Percentiles rank a stretch among this genome's conserved stretches.
phyloP scores from a whole-genome alignment of 768 basidiomycete species.

The Lactarius trivialis region DNA sequence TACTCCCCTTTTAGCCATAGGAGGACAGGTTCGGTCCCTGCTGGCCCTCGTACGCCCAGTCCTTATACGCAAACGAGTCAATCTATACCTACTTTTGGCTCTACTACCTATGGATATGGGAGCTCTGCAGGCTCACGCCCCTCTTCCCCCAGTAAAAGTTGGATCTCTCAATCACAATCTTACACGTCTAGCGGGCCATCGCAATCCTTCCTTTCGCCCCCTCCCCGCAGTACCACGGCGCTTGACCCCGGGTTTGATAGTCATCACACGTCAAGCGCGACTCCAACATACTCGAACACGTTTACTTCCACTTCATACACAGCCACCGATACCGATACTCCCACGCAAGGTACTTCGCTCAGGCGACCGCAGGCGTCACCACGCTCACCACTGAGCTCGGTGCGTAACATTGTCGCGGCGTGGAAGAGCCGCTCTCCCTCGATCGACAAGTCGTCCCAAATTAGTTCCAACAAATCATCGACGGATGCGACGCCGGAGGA shows the following conservation, averaged over 20 bases:
- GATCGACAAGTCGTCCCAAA: constrained; percentile 21
- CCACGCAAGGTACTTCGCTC: constrained; percentile 43
- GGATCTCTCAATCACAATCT: constrained; percentile 30
- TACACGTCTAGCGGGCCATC: constrained; percentile 10
- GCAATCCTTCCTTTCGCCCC: constrained; percentile 44
- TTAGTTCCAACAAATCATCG: constrained; percentile 14
- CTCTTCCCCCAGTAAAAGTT: constrained; percentile 43
- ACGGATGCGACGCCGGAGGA: constrained; percentile 27
- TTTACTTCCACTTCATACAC: constrained; percentile 35
- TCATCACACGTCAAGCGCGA: constrained; percentile 26
- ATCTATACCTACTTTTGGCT: constrained; percentile 37
- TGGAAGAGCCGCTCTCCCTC: constrained; percentile 74
- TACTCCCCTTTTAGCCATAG: constrained; percentile 37
- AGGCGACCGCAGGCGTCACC: constrained; percentile 59
- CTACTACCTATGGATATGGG: constrained; percentile 33
- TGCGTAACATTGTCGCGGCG: constrained; percentile 69
- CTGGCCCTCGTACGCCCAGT: constrained; percentile 35
- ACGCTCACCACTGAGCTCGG: constrained; percentile 63
- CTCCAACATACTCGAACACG: constrained; percentile 32
- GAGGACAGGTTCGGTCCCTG: constrained; percentile 44
- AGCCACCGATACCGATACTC: constrained; percentile 31
- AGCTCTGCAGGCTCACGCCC: constrained; percentile 38
- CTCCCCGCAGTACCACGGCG: constrained; percentile 28
- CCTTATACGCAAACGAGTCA: constrained; percentile 33
- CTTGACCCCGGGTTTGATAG: constrained; percentile 33